Conservation (phyloP, 805 yeast species). For the Sugiyamaella marilandica region DNA sequence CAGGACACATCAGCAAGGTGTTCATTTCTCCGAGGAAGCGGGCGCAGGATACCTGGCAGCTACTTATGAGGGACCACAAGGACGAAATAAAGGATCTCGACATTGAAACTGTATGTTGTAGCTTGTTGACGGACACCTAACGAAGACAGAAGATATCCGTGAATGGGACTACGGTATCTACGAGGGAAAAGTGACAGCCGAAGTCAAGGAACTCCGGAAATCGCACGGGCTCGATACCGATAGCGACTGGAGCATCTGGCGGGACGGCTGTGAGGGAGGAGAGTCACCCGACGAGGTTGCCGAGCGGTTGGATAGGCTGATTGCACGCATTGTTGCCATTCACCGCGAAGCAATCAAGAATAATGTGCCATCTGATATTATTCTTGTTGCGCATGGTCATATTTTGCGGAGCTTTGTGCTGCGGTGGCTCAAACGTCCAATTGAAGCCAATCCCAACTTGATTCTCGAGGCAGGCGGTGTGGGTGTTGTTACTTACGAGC, state of each 20-base stretch:
- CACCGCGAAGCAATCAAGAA: conserved; percentile 30
- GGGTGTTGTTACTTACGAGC: conserved; percentile 88
- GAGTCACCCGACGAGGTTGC: conserved; percentile 66
- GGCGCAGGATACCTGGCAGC: conserved; percentile 68
- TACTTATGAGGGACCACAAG: conserved; percentile 47
- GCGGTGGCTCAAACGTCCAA: conserved; percentile 69
- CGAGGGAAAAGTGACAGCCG: conserved; percentile 71
- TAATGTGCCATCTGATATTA: conserved; percentile 57
- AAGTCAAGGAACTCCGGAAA: conserved; percentile 59
- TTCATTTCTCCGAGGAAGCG: conserved; percentile 78
- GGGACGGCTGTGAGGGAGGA: conserved; percentile 90
- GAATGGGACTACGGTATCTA: conserved; percentile 98
- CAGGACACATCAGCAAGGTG: conserved; percentile 55
- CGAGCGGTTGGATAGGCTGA: conserved; percentile 64
- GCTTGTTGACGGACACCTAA: conserved; percentile 20
- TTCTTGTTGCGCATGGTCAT: conserved; percentile 92
- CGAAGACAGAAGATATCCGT: conserved; percentile 57
- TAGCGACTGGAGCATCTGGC: conserved; percentile 74
- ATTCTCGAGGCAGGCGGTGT: conserved; percentile 93
- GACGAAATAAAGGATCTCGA: conserved; percentile 21
- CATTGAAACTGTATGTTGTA: conserved; percentile 17
- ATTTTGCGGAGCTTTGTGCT: conserved; percentile 85
- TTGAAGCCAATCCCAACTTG: conserved; percentile 67
- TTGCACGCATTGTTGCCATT: conserved; percentile 55
- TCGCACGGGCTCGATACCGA: conserved; percentile 51